A percentile compares a stretch with the other conserved stretches of the same genome.
Evolutionary conservation across 83 land plant genomes (phyloP).

Genomic region (Thuja plicata): DNA sequence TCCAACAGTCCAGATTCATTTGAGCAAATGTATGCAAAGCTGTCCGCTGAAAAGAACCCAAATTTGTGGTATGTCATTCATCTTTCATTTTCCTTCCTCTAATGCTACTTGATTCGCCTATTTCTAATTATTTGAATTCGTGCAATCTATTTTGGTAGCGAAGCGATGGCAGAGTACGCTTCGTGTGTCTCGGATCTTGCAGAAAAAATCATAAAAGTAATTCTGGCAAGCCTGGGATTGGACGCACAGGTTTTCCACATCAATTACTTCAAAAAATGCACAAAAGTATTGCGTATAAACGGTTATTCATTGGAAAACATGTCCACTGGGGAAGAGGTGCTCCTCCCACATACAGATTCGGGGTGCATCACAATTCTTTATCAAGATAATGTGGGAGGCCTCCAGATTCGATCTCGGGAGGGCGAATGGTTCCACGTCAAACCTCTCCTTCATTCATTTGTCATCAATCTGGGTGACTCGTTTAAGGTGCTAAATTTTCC

Average conservation of each 20-base stretch:
- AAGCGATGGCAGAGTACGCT: neutral
- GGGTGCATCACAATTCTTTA: too few species aligned
- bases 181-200: too few species aligned
- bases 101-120: too few species aligned
- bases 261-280: slow-evolving; percentile 6
- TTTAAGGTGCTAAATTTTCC: too few species aligned
- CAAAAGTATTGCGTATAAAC: slow-evolving; percentile 3
- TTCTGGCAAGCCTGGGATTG: slow-evolving; percentile 22
- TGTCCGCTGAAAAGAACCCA: too few species aligned
- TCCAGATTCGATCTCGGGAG: too few species aligned
- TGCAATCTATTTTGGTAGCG: slow-evolving; percentile 9
- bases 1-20: neutral
- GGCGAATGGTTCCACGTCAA: too few species aligned
- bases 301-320: slow-evolving; percentile 13
- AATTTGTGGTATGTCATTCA: too few species aligned
- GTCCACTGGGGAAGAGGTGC: slow-evolving; percentile 1
- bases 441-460: too few species aligned
- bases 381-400: too few species aligned
- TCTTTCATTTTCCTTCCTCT: neutral
- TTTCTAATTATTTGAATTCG: neutral
- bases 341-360: neutral
- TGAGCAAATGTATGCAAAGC: too few species aligned
- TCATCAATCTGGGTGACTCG: too few species aligned
- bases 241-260: slow-evolving; percentile 15
- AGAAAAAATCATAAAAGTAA: slow-evolving; percentile 5